phyloP scores from a whole-genome alignment of 2,329 filamentous ascomycete genomes.

The Cladosporium cucumerinum region DNA sequence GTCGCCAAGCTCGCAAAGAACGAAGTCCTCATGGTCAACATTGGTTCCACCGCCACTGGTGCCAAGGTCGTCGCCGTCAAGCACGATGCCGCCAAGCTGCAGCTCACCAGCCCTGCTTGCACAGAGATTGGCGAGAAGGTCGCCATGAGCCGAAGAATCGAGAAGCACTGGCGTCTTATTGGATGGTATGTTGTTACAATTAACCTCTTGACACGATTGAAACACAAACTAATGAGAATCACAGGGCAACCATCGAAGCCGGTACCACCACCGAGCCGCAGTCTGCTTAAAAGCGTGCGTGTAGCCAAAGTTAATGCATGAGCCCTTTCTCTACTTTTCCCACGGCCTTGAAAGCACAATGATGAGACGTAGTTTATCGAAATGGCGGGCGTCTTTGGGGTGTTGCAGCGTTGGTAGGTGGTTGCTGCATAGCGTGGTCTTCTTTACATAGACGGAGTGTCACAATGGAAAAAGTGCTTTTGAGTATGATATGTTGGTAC shows the following conservation, averaged over 20 bases:
- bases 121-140: conserved; percentile 99
- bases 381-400: conserved; percentile 15
- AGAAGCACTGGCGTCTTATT: conserved; percentile 98
- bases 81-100: conserved; percentile 94
- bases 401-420: conserved; percentile 7
- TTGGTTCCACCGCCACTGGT: conserved; percentile 93
- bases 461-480: conserved; percentile 13
- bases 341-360: conserved; percentile 13
- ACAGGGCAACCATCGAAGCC: conserved; percentile 31
- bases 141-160: conserved; percentile 89
- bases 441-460: conserved; percentile 8
- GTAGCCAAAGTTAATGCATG: conserved; percentile 13
- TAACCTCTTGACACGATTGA: neutral
- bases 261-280: conserved; percentile 32
- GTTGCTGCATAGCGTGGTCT: conserved; percentile 16
- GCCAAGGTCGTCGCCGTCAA: conserved; percentile 97
- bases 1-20: conserved; percentile 97
- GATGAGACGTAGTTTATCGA: conserved; percentile 11
- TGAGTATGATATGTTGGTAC: neutral
- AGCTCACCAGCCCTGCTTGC: conserved; percentile 79
- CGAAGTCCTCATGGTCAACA: conserved; percentile 99
- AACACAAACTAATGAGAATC: neutral
- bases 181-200: conserved; percentile 56
- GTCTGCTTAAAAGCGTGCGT: conserved; percentile 12
- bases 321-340: conserved; percentile 2